A percentile compares a stretch with the other conserved stretches of the same genome.
phyloP scores from a whole-genome alignment of 306 rosid species.

The Pyrus betulifolia region DNA sequence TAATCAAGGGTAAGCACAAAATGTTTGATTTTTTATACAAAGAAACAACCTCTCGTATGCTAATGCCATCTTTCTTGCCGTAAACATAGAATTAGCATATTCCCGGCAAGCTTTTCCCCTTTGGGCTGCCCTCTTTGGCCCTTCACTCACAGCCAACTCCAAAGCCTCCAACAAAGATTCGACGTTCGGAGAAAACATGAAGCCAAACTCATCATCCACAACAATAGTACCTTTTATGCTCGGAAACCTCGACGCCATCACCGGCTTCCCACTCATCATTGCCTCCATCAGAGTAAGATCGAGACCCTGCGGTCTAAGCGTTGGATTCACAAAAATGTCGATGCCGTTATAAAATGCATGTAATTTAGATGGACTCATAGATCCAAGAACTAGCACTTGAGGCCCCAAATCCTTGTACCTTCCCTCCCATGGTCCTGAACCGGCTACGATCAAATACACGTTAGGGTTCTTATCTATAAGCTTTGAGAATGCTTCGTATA shows the following conservation, averaged over 20 bases:
- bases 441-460: constrained; percentile 71
- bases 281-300: constrained; percentile 96
- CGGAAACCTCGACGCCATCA: constrained; percentile 82
- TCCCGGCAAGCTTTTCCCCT: constrained; percentile 67
- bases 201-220: constrained; percentile 77
- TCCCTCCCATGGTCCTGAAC: constrained; percentile 88
- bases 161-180: constrained; percentile 63
- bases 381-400: constrained; percentile 76
- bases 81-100: constrained; percentile 76
- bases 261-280: constrained; percentile 82
- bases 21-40: constrained; percentile 57
- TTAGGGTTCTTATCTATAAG: constrained; percentile 40
- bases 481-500: constrained; percentile 69
- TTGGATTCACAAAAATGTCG: constrained; percentile 81
- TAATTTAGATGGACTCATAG: constrained; percentile 60
- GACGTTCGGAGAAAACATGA: constrained; percentile 80
- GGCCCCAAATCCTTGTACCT: constrained; percentile 66
- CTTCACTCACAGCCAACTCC: constrained; percentile 58
- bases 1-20: constrained; percentile 55
- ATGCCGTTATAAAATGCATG: constrained; percentile 70
- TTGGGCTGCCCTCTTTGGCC: constrained; percentile 43
- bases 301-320: constrained; percentile 88
- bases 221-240: constrained; percentile 82
- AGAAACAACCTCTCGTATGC: constrained; percentile 84
- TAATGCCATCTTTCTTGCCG: constrained; percentile 77